Evolutionary conservation across 2,329 filamentous ascomycete genomes (phyloP).

Genomic region (Cordyceps cateniannulata): DNA sequence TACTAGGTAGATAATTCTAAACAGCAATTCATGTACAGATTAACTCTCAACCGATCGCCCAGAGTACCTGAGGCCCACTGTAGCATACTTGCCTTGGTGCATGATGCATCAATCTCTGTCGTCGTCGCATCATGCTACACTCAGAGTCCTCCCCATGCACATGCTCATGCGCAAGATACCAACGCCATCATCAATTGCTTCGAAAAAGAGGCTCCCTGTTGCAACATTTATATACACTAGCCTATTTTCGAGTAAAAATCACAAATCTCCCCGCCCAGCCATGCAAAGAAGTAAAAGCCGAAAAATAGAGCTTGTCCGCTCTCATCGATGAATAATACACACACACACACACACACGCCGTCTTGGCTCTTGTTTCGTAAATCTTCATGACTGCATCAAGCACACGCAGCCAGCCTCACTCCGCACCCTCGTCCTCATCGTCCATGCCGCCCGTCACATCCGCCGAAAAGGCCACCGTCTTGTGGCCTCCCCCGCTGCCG

Average conservation of each 20-base stretch:
- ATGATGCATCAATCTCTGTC: background rate
- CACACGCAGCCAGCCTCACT: background rate
- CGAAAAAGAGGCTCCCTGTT: background rate
- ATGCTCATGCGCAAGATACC: background rate
- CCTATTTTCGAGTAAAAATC: background rate
- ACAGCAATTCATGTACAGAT: too few species aligned
- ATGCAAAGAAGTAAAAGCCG: conserved; percentile 2
- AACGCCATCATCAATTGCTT: background rate
- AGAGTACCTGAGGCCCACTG: background rate
- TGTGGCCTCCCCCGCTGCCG: conserved; percentile 29
- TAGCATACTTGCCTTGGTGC: background rate
- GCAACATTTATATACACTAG: background rate
- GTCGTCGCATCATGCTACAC: background rate
- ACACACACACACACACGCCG: background rate
- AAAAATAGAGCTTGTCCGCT: background rate
- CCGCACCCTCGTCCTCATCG: conserved; percentile 13
- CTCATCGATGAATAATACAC: background rate
- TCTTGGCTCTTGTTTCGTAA: background rate
- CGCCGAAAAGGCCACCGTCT: conserved; percentile 58
- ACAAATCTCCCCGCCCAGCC: conserved; percentile 3
- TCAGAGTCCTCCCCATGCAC: background rate
- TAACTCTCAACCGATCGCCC: background rate
- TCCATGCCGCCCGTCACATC: conserved; percentile 37
- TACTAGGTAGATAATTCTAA: too few species aligned
- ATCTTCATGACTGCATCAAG: background rate